Evolutionary conservation across 208 protist genomes (phyloP).

Genomic region (Crithidia bombi): DNA sequence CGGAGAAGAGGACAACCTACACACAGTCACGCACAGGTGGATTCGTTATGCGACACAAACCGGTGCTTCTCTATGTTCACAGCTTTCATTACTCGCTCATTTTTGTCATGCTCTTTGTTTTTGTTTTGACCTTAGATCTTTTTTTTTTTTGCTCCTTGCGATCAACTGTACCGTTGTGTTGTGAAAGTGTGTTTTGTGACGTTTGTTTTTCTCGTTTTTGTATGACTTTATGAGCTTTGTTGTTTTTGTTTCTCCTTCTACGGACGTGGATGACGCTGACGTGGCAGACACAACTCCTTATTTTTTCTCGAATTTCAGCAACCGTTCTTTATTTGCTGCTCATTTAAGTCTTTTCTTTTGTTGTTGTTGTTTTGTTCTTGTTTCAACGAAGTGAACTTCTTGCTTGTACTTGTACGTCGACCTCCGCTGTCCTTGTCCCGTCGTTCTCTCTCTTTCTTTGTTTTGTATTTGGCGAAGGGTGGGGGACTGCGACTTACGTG

Average conservation of each 20-base stretch:
- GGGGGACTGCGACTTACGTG: too few relatives aligned
- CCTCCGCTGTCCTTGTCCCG: not conserved
- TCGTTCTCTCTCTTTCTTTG: not conserved
- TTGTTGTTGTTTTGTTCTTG: slow-evolving; percentile 8
- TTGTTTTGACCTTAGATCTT: slow-evolving; percentile 9
- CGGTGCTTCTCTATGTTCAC: too few relatives aligned
- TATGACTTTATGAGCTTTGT: not conserved
- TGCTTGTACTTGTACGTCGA: not conserved
- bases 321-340: slow-evolving; percentile 4
- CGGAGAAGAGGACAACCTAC: too few relatives aligned
- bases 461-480: not conserved
- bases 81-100: not conserved
- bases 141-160: slow-evolving; percentile 9
- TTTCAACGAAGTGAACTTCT: not conserved
- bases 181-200: not conserved
- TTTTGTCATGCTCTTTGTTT: not conserved
- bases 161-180: slow-evolving; percentile 26
- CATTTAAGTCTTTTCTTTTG: slow-evolving; percentile 6
- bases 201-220: not conserved
- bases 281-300: not conserved
- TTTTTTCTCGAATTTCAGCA: not conserved
- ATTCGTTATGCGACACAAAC: not conserved
- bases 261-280: not conserved
- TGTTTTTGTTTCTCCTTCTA: not conserved
- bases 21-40: too few relatives aligned